phyloP scores from a whole-genome alignment of 1,139 yeast genomes.

The Kodamaea alishanica region DNA sequence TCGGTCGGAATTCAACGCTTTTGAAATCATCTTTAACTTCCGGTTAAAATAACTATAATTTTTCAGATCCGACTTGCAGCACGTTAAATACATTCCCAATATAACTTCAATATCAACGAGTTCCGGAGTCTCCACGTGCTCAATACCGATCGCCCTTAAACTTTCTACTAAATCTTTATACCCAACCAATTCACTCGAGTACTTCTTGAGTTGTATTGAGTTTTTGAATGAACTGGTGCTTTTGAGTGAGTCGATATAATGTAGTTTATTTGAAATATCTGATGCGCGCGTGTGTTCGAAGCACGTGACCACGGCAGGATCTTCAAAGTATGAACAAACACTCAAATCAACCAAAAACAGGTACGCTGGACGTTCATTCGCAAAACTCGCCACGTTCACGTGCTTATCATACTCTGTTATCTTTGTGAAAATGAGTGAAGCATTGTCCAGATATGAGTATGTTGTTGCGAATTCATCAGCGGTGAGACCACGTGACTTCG shows the following conservation, averaged over 20 bases:
- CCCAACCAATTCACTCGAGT: conserved; percentile 58
- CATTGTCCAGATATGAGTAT: conserved; percentile 39
- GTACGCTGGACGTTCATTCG: conserved; percentile 23
- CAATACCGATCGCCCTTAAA: conserved; percentile 52
- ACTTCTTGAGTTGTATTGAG: conserved; percentile 34
- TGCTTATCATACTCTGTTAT: conserved; percentile 46
- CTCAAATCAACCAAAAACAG: conserved; percentile 53
- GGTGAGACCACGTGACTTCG: conserved; percentile 4
- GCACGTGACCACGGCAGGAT: conserved; percentile 56
- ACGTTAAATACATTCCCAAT: conserved; percentile 45
- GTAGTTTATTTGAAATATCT: conserved; percentile 54
- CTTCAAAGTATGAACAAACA: conserved; percentile 54
- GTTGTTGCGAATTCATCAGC: conserved; percentile 33
- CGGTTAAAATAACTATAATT: conserved; percentile 33
- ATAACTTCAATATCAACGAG: conserved; percentile 41
- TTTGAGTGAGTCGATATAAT: conserved; percentile 64
- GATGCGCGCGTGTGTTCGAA: conserved; percentile 52
- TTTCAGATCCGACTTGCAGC: conserved; percentile 32
- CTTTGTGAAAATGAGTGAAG: conserved; percentile 32
- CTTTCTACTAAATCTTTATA: conserved; percentile 56
- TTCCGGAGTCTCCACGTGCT: conserved; percentile 20
- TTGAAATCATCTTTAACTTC: conserved; percentile 43
- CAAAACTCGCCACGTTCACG: conserved; percentile 22
- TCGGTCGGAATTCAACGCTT: conserved; percentile 39
- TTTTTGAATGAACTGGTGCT: conserved; percentile 17